These are phyloP conservation scores for Fulvia fulva DNA, from an alignment of 2,329 filamentous ascomycete species.

Conservation along the genomic window DNA sequence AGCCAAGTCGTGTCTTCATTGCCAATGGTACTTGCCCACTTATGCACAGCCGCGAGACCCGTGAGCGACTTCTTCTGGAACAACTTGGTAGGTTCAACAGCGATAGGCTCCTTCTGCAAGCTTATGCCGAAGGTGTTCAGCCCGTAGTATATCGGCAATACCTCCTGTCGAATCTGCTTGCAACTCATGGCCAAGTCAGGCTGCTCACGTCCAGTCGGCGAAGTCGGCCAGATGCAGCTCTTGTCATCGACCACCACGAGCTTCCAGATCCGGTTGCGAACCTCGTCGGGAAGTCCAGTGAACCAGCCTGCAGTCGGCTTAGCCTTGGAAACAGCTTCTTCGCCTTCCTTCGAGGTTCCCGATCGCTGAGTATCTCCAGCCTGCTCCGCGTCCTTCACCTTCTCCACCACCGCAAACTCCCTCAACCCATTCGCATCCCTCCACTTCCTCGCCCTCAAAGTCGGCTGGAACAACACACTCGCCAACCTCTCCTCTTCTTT, in stretches of 20 bases:
- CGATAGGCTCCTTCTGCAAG: conserved; percentile 1
- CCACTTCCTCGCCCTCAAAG: neutral
- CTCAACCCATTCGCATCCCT: neutral
- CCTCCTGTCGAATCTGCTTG: conserved; percentile 22
- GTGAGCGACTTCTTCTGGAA: neutral
- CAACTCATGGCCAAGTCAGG: conserved; percentile 26
- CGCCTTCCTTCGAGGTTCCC: neutral
- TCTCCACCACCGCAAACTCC: neutral
- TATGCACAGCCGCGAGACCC: conserved; percentile 8
- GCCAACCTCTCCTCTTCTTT: neutral
- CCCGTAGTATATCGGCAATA: conserved; percentile 25
- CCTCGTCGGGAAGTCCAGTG: conserved; percentile 8
- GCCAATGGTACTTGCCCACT: conserved; percentile 13
- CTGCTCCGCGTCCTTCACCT: neutral
- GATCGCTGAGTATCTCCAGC: neutral
- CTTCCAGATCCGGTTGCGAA: conserved; percentile 19
- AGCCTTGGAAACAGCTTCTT: neutral
- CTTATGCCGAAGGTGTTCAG: conserved; percentile 25
- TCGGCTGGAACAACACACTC: neutral
- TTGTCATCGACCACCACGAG: conserved; percentile 19
- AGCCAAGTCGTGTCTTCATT: conserved; percentile 7
- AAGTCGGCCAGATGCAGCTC: conserved; percentile 20
- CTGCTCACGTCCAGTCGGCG: conserved; percentile 19
- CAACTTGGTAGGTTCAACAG: neutral
- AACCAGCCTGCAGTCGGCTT: neutral